Base-by-base conservation (phyloP, 2,329 filamentous ascomycete genomes). In the Westerdykella sp. region DNA sequence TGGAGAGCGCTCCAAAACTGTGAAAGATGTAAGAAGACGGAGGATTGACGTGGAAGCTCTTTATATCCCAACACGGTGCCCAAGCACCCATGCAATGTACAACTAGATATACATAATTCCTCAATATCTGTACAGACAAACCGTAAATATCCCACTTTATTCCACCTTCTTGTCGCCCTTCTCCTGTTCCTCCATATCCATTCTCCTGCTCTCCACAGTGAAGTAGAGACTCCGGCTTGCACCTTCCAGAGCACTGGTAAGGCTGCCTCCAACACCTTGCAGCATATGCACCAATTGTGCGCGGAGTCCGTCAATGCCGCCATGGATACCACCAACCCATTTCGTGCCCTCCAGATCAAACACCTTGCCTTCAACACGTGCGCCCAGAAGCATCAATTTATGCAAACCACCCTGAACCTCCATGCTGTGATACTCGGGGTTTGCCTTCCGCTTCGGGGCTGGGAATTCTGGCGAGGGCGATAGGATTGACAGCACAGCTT, bases 321-420 rank as follows among this genome's bases (percentile, higher is more conserved):
- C 88, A 53, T 85, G 75, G 56, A 97, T 94, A 30, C 84, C 77
- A 44, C 88, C 79, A 36, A 84, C 76, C 83, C 83, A 86, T 59
- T 75, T 80, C 22, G 76, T 74, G 42, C 85, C 85, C 10, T 83
- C 81, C 37, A 78, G 68, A 62, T 96, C 90, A 58, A 95, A 90
- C 25, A 88, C 80, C 66, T 81, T 84, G 49, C 86, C 86, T 62
- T 98, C 93, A 23, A 96, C 79, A 40, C 93, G 77, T 12, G 90
- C 90, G 41, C 89, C 93, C 12, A 98, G 71, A 28, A 98, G 70
- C 65, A 95, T 75, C 50, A 98, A 70, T 71, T 98, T 98, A 59
- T 88, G 81, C 54, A 98, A 66, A 6, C 86, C 93, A 51, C 73
- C 79, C 68, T 96, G 90, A 42, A 91, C 87, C 1, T 76, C 67